Conservation (phyloP, 345 rosid species). For the Camelina hispida region DNA sequence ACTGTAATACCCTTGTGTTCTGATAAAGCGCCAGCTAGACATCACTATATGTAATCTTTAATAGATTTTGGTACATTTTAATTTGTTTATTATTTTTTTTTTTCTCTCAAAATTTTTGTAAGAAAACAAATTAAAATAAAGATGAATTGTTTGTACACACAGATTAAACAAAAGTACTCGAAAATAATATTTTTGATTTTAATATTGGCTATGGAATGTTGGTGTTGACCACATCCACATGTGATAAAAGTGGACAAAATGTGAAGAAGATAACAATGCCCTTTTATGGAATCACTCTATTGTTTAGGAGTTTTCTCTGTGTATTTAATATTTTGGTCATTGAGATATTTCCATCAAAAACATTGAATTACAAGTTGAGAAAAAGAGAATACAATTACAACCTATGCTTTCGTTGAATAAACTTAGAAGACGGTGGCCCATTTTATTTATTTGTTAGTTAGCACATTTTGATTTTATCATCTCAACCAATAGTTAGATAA, state of each 20-base stretch:
- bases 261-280: neutral
- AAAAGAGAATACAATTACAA: neutral
- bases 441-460: slow-evolving; percentile 15
- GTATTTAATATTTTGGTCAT: neutral
- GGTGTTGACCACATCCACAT: slow-evolving; percentile 20
- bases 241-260: slow-evolving; percentile 4
- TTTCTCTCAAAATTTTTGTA: neutral
- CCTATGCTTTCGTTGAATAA: slow-evolving; percentile 10
- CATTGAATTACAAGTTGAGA: slow-evolving; percentile 9
- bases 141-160: neutral
- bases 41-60: slow-evolving; percentile 27
- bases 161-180: too few species aligned
- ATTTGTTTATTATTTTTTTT: neutral
- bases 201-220: slow-evolving; percentile 22
- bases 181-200: neutral
- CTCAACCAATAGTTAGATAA: neutral
- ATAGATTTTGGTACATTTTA: slow-evolving; percentile 1
- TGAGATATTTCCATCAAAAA: neutral
- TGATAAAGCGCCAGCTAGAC: slow-evolving; percentile 31
- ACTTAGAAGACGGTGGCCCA: slow-evolving; percentile 10
- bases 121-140: slow-evolving; percentile 2
- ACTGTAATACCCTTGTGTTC: slow-evolving; percentile 12
- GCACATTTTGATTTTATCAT: slow-evolving; percentile 1
- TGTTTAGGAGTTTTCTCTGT: neutral
- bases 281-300: slow-evolving; percentile 16